Evolutionary conservation across 495 filamentous ascomycete genomes (phyloP), one percentile per base, ranked within the genome.

Genomic region (Penicillium salamii): DNA sequence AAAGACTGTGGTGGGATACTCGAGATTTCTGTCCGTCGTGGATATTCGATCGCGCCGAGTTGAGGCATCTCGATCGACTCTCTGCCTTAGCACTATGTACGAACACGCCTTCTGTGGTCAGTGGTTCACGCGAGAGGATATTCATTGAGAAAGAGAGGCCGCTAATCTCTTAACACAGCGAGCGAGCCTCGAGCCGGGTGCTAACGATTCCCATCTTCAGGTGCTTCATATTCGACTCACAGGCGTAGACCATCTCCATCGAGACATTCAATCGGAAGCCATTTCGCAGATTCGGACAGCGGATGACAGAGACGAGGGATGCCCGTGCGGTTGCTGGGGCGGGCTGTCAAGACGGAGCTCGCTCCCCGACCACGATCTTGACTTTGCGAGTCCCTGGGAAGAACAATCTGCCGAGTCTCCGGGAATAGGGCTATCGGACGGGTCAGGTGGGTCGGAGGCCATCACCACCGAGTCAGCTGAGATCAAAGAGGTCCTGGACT

Each of bases 1-100:
- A 49, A 34, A 40, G 52, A 2, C 29, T 46, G 23, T 52, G 41
- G 5, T 26, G 42, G 38, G 42, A 46, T 3, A 14, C 20, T 17
- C 46, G 42, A 24, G 53, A 50, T 39, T 4, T 41, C 5, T 28
- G 24, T 19, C 39, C 53, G 12, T 14, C 5, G 2, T 50, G 53
- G 46, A 13, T 33, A 36, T 15, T 7, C 14, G 15, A 11, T 14
- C 14, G 29, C 11, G 6, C 28, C 2, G 17, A 42, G 6, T 32
- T 32, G 7, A 11, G 49, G 11, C 19, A 43, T 9, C 24, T 40
- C 5, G 40, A 11, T 15, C 31, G 21, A 2, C 13, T 57, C 2
- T 46, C 40, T 21, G 41, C 42, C 12, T 26, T 55, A 19, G 53
- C 42, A 12, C 29, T 50, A 9, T 43, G 41, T 32, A 17, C 41